Percentiles rank a stretch among this genome's conserved stretches.
phyloP scores from a whole-genome alignment of 2,329 filamentous ascomycete species.

The Ceratocystis ficicola region DNA sequence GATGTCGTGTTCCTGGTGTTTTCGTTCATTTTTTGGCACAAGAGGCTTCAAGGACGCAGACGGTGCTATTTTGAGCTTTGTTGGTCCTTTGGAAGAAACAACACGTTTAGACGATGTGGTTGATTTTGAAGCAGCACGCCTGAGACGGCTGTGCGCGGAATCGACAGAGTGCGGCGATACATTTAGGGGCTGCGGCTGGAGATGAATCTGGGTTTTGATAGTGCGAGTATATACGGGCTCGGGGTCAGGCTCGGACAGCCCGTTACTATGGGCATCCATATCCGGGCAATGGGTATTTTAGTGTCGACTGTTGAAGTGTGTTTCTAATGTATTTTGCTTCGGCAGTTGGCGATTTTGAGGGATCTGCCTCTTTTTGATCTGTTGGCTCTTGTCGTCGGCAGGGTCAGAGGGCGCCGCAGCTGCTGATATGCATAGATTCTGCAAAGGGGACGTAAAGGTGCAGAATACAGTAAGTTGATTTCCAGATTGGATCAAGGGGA shows the following conservation, averaged over 20 bases:
- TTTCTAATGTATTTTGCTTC: background rate
- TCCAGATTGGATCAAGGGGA: background rate
- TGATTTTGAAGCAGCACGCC: conserved; percentile 15
- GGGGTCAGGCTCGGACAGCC: background rate
- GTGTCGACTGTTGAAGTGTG: background rate
- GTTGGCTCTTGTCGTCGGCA: background rate
- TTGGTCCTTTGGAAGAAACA: conserved; percentile 1
- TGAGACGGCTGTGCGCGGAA: conserved; percentile 18
- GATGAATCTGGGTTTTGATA: conserved; percentile 15
- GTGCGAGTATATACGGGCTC: conserved; percentile 6
- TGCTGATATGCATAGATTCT: conserved; percentile 12
- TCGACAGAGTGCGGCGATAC: conserved; percentile 17
- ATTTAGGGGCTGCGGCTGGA: conserved; percentile 10
- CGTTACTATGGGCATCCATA: conserved; percentile 12
- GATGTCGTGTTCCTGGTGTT: conserved; percentile 32
- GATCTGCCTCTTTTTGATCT: background rate
- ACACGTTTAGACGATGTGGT: conserved; percentile 6
- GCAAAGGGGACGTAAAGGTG: background rate
- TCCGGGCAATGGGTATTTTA: background rate
- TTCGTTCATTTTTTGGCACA: conserved; percentile 31
- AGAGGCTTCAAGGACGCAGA: conserved; percentile 22
- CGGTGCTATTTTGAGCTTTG: conserved; percentile 20
- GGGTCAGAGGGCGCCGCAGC: conserved; percentile 7
- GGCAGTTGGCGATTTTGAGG: background rate
- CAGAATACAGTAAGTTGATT: background rate